phyloP scores from a whole-genome alignment of 768 basidiomycete genomes.

The Dictyophora rubrovolvata region DNA sequence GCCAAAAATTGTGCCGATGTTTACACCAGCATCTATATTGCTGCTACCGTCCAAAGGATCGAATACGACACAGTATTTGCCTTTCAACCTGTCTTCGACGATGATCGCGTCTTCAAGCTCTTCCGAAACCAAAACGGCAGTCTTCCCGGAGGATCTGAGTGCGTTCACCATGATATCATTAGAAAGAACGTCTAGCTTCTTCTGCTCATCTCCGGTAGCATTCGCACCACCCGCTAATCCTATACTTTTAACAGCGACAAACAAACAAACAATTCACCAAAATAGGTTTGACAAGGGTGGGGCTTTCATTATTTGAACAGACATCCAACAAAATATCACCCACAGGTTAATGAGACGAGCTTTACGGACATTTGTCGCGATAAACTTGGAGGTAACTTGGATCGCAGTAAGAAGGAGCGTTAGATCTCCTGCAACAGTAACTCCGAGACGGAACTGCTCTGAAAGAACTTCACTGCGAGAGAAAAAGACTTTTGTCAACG shows the following conservation, averaged over 20 bases:
- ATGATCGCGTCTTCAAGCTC: slow-evolving; percentile 89
- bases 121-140: slow-evolving; percentile 93
- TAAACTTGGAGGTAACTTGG: slow-evolving; percentile 94
- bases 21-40: slow-evolving; percentile 98
- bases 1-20: slow-evolving; percentile 96
- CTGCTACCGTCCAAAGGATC: slow-evolving; percentile 94
- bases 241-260: slow-evolving; percentile 43
- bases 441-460: slow-evolving; percentile 75
- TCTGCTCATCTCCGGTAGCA: slow-evolving; percentile 97
- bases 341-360: slow-evolving; percentile 96
- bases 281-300: not conserved
- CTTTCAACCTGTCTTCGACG: slow-evolving; percentile 69
- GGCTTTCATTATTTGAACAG: too few species aligned
- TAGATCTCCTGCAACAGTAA: slow-evolving; percentile 82
- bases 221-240: slow-evolving; percentile 95
- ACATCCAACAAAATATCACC: slow-evolving; percentile 21
- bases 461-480: slow-evolving; percentile 68
- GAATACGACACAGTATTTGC: slow-evolving; percentile 95
- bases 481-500: not conserved
- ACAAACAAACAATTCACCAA: not conserved
- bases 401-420: slow-evolving; percentile 93
- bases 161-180: slow-evolving; percentile 99
- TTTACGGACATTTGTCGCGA: slow-evolving; percentile 94
- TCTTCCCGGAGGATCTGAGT: slow-evolving; percentile 92
- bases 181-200: slow-evolving; percentile 94